These are phyloP conservation scores for Cymodocea nodosa DNA, from an alignment of 116 monocot genomes.

Conservation along the genomic window DNA sequence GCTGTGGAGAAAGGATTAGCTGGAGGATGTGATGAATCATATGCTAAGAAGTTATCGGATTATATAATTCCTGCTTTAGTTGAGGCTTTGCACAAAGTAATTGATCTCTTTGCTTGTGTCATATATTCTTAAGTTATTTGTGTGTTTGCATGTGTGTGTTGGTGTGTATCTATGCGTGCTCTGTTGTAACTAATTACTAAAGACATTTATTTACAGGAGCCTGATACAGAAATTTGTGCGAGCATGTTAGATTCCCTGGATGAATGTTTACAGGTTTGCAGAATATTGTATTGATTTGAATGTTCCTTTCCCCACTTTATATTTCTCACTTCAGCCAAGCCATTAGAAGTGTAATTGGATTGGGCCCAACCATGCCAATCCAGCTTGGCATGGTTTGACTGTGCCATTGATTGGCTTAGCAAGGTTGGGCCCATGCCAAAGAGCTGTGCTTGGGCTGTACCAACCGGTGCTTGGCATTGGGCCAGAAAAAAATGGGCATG, in stretches of 20 bases:
- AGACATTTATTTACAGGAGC: conserved; percentile 45
- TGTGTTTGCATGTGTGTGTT: background rate
- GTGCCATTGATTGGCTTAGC: too few relatives aligned
- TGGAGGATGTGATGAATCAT: conserved; percentile 73
- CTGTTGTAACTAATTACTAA: background rate
- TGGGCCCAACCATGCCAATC: too few relatives aligned
- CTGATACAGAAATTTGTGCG: conserved; percentile 80
- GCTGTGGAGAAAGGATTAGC: conserved; percentile 83
- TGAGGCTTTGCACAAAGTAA: conserved; percentile 92
- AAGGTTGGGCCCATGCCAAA: too few relatives aligned
- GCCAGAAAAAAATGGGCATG: too few relatives aligned
- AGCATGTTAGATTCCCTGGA: conserved; percentile 88
- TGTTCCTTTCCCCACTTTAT: too few relatives aligned
- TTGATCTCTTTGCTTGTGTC: background rate
- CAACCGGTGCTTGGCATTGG: too few relatives aligned
- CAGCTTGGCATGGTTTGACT: too few relatives aligned
- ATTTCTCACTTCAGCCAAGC: too few relatives aligned
- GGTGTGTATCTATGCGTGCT: too few relatives aligned
- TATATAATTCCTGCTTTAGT: conserved; percentile 88
- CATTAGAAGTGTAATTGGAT: too few relatives aligned
- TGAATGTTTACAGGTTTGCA: conserved; percentile 78
- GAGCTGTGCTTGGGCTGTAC: too few relatives aligned
- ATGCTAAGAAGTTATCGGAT: conserved; percentile 86
- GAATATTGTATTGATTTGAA: background rate
- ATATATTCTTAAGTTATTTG: background rate